Conservation (phyloP, 352 stramenopile genomes). For the Phytopythium litorale region DNA sequence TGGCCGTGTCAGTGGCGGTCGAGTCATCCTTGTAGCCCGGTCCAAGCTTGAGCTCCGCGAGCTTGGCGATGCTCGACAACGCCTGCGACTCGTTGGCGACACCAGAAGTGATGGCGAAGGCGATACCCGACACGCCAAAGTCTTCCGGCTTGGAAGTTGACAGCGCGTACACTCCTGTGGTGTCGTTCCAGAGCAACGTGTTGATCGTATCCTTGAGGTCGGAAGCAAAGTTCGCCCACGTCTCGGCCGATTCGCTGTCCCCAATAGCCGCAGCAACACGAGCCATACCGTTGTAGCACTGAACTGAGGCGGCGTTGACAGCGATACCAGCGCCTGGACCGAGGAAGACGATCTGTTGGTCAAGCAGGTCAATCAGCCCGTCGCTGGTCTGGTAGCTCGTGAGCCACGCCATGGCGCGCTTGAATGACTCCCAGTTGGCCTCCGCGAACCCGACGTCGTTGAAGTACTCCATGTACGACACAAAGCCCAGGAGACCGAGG, state of each 20-base stretch:
- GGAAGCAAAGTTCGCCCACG: constrained; percentile 11
- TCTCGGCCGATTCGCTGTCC: constrained; percentile 15
- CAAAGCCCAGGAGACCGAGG: constrained; percentile 22
- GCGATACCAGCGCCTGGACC: constrained; percentile 15
- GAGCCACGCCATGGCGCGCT: constrained; percentile 15
- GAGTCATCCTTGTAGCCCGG: constrained; percentile 25
- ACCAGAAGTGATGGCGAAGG: constrained; percentile 24
- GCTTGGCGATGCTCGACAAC: constrained; percentile 15
- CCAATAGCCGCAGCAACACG: constrained; percentile 14
- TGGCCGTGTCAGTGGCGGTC: constrained; percentile 7
- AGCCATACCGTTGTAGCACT: constrained; percentile 23
- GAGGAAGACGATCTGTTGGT: constrained; percentile 18
- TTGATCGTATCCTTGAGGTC: constrained; percentile 24
- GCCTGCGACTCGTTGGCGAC: constrained; percentile 22
- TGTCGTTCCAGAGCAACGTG: constrained; percentile 26
- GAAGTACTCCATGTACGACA: constrained; percentile 32
- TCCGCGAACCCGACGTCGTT: constrained; percentile 15
- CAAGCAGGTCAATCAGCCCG: constrained; percentile 21
- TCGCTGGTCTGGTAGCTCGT: constrained; percentile 13
- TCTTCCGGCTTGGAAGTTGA: constrained; percentile 14
- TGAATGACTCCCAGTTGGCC: constrained; percentile 19
- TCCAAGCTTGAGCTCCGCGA: constrained; percentile 20
- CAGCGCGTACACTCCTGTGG: constrained; percentile 18
- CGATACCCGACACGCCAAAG: constrained; percentile 22
- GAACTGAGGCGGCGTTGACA: constrained; percentile 22